Conservation (phyloP, 2,329 filamentous ascomycete genomes). For the Trichophyton simii region DNA sequence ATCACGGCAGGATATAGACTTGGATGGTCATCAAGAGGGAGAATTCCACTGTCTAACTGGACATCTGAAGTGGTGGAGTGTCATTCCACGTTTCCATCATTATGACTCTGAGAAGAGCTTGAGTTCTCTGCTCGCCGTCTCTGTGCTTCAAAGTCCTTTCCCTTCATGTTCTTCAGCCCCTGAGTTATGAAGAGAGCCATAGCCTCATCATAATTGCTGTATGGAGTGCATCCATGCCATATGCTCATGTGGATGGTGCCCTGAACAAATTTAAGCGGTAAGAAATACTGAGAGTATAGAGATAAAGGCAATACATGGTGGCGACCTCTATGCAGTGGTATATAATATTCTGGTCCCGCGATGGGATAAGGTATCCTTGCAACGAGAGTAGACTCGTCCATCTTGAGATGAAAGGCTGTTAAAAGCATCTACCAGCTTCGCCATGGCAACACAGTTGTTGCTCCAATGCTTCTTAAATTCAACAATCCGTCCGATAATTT, state of each 20-base stretch:
- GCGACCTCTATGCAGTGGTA: constrained; percentile 13
- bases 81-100: no score
- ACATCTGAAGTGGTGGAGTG: no score
- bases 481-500: no score
- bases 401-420: constrained; percentile 17
- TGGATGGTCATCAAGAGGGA: no score
- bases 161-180: background rate
- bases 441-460: constrained; percentile 24
- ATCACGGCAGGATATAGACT: no score
- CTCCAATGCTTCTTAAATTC: constrained; percentile 12
- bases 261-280: background rate
- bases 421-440: constrained; percentile 14
- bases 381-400: constrained; percentile 17
- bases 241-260: constrained; percentile 7
- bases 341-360: constrained; percentile 9
- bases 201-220: constrained; percentile 8
- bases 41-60: no score
- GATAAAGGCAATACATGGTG: background rate
- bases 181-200: constrained; percentile 9
- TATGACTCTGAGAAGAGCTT: no score
- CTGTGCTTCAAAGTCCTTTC: constrained; percentile 7
- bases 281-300: background rate
- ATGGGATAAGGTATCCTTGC: constrained; percentile 10
- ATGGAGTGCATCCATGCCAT: constrained; percentile 7
- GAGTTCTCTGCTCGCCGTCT: background rate